Conservation (phyloP, 805 yeast species). For the Clavispora carvajalis region DNA sequence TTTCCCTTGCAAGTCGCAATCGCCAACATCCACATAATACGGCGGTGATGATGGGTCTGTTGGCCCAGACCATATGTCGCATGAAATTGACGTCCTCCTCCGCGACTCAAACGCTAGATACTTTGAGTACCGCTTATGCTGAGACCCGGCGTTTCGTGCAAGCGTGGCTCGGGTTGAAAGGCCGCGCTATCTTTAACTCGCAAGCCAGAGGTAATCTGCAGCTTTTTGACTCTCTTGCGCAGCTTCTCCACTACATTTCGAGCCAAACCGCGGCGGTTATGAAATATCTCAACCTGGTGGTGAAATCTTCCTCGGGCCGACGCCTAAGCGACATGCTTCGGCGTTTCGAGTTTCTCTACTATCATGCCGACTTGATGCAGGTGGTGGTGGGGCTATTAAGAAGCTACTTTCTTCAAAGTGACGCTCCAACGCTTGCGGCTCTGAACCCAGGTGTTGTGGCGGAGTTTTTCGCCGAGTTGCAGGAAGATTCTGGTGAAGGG, state of each 20-base stretch:
- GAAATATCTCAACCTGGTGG: neutral
- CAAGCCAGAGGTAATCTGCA: constrained; percentile 19
- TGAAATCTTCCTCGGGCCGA: neutral
- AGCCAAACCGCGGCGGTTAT: neutral
- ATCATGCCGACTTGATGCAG: constrained; percentile 1
- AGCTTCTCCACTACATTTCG: constrained; percentile 5
- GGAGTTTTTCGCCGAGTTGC: constrained; percentile 5
- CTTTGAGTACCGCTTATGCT: constrained; percentile 1
- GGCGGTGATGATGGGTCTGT: constrained; percentile 5
- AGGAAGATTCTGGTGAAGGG: constrained; percentile 1
- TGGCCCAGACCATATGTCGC: constrained; percentile 6
- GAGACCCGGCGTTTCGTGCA: constrained; percentile 5
- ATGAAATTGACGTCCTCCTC: constrained; percentile 1
- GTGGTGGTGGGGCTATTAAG: constrained; percentile 4
- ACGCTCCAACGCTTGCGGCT: neutral
- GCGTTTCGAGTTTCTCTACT: constrained; percentile 1
- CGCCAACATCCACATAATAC: constrained; percentile 14
- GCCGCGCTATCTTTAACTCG: constrained; percentile 10
- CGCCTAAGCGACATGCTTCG: constrained; percentile 1
- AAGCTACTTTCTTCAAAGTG: constrained; percentile 11
- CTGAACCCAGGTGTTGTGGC: neutral
- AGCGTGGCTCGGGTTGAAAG: constrained; percentile 11
- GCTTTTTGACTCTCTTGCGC: constrained; percentile 18
- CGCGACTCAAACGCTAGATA: constrained; percentile 13
- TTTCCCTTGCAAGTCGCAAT: constrained; percentile 5